phyloP scores from a whole-genome alignment of 495 filamentous ascomycete species.

The Xylaria grammica region DNA sequence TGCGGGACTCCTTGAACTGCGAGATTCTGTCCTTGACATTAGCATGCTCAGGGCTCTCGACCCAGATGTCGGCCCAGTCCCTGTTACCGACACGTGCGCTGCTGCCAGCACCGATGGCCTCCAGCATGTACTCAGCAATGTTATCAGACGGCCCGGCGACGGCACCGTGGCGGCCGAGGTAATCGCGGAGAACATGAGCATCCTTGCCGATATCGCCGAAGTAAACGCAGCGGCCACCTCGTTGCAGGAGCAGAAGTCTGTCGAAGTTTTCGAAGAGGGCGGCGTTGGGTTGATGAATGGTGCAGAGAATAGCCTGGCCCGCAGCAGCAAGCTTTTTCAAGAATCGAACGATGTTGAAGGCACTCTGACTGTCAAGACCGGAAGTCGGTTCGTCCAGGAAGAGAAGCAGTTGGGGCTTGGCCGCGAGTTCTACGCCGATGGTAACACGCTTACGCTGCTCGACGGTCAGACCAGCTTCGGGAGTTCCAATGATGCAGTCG shows the following conservation, averaged over 20 bases:
- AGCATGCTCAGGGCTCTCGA: constrained; percentile 70
- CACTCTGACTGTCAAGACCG: constrained; percentile 81
- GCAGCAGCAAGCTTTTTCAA: constrained; percentile 79
- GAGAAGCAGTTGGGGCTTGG: constrained; percentile 82
- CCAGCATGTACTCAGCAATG: constrained; percentile 87
- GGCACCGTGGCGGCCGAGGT: constrained; percentile 61
- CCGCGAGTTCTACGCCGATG: constrained; percentile 86
- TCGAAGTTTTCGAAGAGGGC: constrained; percentile 85
- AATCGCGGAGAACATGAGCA: constrained; percentile 51
- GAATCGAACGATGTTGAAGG: constrained; percentile 90
- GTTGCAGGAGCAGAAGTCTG: constrained; percentile 68
- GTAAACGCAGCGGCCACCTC: constrained; percentile 75
- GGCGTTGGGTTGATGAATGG: constrained; percentile 89
- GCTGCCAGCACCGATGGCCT: constrained; percentile 81
- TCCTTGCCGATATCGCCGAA: constrained; percentile 65
- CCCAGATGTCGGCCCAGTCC: constrained; percentile 85
- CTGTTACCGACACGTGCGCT: constrained; percentile 71
- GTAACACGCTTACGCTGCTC: constrained; percentile 90
- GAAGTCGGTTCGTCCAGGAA: constrained; percentile 93
- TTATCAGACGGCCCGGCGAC: constrained; percentile 63
- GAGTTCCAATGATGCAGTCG: constrained; percentile 81
- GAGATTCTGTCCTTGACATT: constrained; percentile 68
- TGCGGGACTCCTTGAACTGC: constrained; percentile 66
- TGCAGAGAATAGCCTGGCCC: constrained; percentile 89
- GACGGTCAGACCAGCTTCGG: constrained; percentile 81